Conservation (phyloP, 2,329 filamentous ascomycete species). For the Sporothrix humicola region DNA sequence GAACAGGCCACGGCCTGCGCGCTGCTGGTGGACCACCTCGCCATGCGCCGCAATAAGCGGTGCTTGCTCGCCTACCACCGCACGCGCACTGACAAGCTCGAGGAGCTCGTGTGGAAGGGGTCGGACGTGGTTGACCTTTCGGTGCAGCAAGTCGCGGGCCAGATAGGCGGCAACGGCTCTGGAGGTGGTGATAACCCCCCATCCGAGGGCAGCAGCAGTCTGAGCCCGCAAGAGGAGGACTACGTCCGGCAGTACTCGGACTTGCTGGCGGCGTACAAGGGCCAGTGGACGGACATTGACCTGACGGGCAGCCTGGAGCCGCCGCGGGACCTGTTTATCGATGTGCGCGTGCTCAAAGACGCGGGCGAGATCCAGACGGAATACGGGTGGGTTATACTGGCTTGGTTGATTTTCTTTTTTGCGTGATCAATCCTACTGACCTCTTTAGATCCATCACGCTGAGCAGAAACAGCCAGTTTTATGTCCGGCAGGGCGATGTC, state of each 20-base stretch:
- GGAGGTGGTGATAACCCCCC: background rate
- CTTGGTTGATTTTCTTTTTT: no score
- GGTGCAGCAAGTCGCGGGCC: constrained; percentile 43
- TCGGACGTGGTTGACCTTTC: constrained; percentile 77
- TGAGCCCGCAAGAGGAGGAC: constrained; percentile 95
- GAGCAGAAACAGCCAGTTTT: constrained; percentile 98
- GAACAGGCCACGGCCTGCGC: constrained; percentile 86
- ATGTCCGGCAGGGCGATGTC: constrained; percentile 93
- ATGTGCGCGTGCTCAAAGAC: constrained; percentile 93
- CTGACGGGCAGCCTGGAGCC: constrained; percentile 92
- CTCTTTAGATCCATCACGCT: constrained; percentile 76
- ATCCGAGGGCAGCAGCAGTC: constrained; percentile 63
- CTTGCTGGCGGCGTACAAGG: constrained; percentile 93
- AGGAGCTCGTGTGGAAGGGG: constrained; percentile 92
- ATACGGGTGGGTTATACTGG: constrained; percentile 71
- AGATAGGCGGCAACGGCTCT: background rate
- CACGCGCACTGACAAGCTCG: constrained; percentile 86
- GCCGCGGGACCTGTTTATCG: constrained; percentile 94
- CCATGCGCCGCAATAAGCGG: constrained; percentile 94
- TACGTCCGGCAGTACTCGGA: constrained; percentile 93
- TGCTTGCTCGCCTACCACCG: constrained; percentile 94
- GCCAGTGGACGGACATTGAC: constrained; percentile 97
- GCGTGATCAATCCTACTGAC: constrained; percentile 46
- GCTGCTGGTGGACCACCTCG: constrained; percentile 89
- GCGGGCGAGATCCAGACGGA: constrained; percentile 98